These are phyloP conservation scores for Staphylotrichum longicolle DNA, from an alignment of 495 filamentous ascomycete species.

Conservation along the genomic window DNA sequence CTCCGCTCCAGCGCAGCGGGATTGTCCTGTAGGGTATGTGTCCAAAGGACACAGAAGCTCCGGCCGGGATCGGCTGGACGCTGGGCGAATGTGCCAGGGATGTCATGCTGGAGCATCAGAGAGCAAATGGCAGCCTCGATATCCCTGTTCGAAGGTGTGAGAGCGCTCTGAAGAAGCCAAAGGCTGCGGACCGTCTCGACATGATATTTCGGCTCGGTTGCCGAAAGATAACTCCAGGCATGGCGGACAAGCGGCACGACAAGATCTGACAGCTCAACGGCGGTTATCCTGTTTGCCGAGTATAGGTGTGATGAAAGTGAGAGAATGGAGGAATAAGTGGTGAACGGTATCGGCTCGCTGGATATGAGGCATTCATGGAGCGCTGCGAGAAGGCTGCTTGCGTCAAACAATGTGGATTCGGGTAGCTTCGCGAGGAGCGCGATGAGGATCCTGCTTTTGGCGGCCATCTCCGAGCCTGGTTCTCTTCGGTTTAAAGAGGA, in stretches of 20 bases:
- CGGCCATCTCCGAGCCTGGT: conserved; percentile 40
- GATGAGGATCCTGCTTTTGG: conserved; percentile 52
- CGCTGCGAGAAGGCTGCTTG: conserved; percentile 53
- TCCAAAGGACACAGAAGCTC: conserved; percentile 74
- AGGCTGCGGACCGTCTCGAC: conserved; percentile 85
- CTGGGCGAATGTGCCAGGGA: conserved; percentile 50
- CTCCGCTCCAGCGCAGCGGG: conserved; percentile 45
- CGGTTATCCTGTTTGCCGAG: conserved; percentile 54
- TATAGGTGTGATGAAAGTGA: conserved; percentile 62
- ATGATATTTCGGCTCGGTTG: conserved; percentile 81
- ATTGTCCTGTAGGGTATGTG: conserved; percentile 68
- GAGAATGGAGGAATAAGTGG: conserved; percentile 58
- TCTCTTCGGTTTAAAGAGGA: conserved; percentile 41
- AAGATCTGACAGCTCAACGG: conserved; percentile 60
- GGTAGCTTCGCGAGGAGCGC: conserved; percentile 58
- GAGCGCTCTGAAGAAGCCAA: conserved; percentile 73
- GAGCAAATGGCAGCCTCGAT: conserved; percentile 79
- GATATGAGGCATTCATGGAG: conserved; percentile 48
- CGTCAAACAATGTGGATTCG: conserved; percentile 51
- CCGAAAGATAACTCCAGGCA: conserved; percentile 77
- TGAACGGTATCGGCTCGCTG: conserved; percentile 41
- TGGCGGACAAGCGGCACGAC: conserved; percentile 65
- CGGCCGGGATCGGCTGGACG: conserved; percentile 56
- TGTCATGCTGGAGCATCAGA: conserved; percentile 61
- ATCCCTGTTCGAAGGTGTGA: conserved; percentile 49